phyloP scores from a whole-genome alignment of 148 eudicot species.

The Polygonum maritimum region DNA sequence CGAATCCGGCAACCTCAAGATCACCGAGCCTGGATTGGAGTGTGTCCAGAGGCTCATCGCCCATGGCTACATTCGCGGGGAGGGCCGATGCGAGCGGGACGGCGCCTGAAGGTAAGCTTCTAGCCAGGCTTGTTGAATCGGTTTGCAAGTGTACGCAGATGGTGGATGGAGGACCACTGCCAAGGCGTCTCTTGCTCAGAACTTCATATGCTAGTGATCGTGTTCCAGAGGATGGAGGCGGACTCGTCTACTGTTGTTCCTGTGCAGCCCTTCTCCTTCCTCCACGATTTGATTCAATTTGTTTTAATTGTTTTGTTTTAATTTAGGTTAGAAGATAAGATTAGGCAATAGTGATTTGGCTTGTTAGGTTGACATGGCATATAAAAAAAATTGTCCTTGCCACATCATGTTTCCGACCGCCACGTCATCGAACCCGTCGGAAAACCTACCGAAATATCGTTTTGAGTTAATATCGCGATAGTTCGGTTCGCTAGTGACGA shows the following conservation, averaged over 20 bases:
- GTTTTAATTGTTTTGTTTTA: too few species aligned
- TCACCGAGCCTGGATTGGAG: constrained; percentile 60
- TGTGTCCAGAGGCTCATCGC: constrained; percentile 69
- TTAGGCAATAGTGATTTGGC: too few species aligned
- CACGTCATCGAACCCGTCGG: too few species aligned
- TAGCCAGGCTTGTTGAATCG: constrained; percentile 49
- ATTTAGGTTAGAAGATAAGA: too few species aligned
- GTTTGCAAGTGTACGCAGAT: constrained; percentile 60
- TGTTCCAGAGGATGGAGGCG: constrained; percentile 93
- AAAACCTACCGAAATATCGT: too few species aligned
- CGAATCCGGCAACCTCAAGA: constrained; percentile 44
- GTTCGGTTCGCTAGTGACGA: too few species aligned
- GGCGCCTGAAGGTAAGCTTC: constrained; percentile 42
- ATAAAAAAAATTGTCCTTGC: too few species aligned
- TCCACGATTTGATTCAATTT: too few species aligned
- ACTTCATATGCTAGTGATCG: constrained; percentile 96
- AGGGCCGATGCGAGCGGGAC: constrained; percentile 52
- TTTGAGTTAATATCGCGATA: too few species aligned
- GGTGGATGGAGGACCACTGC: constrained; percentile 71
- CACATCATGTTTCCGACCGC: too few species aligned
- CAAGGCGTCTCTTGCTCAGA: constrained; percentile 81
- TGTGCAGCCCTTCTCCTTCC: constrained; percentile 76
- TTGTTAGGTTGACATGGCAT: too few species aligned
- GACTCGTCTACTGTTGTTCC: constrained; percentile 88
- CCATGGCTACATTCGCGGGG: constrained; percentile 67